phyloP scores from a whole-genome alignment of 768 basidiomycete species.

The Lyophyllum atratum region DNA sequence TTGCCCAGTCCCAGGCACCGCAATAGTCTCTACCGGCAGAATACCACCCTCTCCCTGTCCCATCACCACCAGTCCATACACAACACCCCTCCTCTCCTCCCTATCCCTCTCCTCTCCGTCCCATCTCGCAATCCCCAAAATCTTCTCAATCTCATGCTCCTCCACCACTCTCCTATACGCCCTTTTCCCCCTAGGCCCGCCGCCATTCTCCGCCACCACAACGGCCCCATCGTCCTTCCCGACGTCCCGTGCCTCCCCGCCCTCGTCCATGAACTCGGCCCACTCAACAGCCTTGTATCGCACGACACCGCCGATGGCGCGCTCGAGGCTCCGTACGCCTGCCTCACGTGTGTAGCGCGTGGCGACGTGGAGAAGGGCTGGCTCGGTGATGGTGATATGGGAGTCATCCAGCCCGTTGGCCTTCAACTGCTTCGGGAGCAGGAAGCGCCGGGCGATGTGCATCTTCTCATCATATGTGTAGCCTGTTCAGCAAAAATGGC shows the following conservation, averaged over 20 bases:
- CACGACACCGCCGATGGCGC: constrained; percentile 87
- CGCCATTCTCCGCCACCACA: constrained; percentile 13
- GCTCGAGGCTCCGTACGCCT: constrained; percentile 88
- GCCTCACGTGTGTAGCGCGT: constrained; percentile 88
- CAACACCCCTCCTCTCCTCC: constrained; percentile 73
- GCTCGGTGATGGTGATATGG: constrained; percentile 67
- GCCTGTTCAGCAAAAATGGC: constrained; percentile 35
- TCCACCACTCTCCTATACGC: constrained; percentile 65
- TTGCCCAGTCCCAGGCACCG: constrained; percentile 72
- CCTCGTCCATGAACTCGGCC: constrained; percentile 63
- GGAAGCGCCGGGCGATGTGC: constrained; percentile 83
- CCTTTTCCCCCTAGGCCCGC: constrained; percentile 18
- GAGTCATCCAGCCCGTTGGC: constrained; percentile 72
- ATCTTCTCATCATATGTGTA: constrained; percentile 93
- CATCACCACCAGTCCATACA: constrained; percentile 87
- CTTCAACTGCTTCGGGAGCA: constrained; percentile 84
- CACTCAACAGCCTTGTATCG: constrained; percentile 91
- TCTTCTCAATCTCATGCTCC: constrained; percentile 74
- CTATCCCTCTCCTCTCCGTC: constrained; percentile 80
- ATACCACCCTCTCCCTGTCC: constrained; percentile 87
- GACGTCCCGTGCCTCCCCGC: constrained; percentile 22
- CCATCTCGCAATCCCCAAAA: constrained; percentile 79
- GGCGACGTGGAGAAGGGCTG: constrained; percentile 69
- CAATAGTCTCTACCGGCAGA: constrained; percentile 81
- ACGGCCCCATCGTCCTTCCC: constrained; percentile 20